Conservation (phyloP, 2,329 filamentous ascomycete genomes). For the Hymenoscyphus infarciens region DNA sequence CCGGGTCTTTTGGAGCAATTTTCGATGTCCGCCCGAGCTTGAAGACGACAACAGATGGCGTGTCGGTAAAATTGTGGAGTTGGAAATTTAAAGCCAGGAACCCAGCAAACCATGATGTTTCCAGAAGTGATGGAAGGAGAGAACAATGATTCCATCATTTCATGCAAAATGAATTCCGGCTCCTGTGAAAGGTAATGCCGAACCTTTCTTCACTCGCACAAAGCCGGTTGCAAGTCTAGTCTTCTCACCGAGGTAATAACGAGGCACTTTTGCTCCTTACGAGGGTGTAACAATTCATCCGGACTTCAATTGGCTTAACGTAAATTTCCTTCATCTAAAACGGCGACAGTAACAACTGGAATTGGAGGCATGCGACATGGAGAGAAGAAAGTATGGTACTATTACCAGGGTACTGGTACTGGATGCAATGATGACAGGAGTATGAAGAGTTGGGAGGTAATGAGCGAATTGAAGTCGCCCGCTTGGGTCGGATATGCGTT, state of each 20-base stretch:
- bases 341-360: too few species aligned
- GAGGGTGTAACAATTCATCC: background rate
- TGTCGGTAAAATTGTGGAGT: background rate
- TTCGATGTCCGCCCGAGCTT: too few species aligned
- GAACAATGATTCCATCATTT: too few species aligned
- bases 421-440: background rate
- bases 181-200: too few species aligned
- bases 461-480: background rate
- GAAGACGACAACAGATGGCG: background rate
- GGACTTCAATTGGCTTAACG: too few species aligned
- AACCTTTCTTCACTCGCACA: background rate
- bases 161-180: too few species aligned
- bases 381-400: background rate
- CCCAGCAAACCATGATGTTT: too few species aligned
- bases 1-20: too few species aligned
- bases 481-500: background rate
- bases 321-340: too few species aligned
- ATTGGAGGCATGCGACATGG: background rate
- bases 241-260: background rate
- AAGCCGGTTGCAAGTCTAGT: background rate
- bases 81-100: too few species aligned
- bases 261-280: background rate
- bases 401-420: background rate
- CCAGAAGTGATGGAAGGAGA: too few species aligned
- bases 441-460: background rate